Conservation (phyloP, 805 yeast genomes). For the Yamadazyma laniorum region DNA sequence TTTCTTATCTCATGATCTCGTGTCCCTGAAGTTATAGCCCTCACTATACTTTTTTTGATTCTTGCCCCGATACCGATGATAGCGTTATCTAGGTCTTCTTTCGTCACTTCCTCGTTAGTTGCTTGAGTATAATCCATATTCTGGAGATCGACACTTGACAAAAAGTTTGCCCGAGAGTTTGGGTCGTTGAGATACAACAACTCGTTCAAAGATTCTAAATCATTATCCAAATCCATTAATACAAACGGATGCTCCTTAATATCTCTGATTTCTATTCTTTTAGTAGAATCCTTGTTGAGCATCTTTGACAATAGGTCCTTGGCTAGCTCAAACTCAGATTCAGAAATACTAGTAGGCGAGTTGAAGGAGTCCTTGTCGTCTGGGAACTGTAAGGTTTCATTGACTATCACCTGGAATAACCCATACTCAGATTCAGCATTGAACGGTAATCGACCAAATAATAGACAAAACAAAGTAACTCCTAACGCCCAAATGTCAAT, state of each 20-base stretch:
- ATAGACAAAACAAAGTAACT: conserved; percentile 80
- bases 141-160: conserved; percentile 5
- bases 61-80: conserved; percentile 78
- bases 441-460: conserved; percentile 89
- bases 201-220: conserved; percentile 33
- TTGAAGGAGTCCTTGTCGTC: conserved; percentile 28
- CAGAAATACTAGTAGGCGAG: conserved; percentile 38
- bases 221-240: conserved; percentile 38
- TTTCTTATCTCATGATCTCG: conserved; percentile 22
- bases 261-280: conserved; percentile 66
- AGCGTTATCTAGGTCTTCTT: conserved; percentile 71
- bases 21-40: conserved; percentile 36
- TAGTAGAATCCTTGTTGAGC: conserved; percentile 65
- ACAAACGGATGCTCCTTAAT: conserved; percentile 76
- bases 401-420: conserved; percentile 76
- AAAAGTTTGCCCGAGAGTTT: conserved; percentile 1
- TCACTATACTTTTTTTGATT: conserved; percentile 50
- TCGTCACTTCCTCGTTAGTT: conserved; percentile 43
- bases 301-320: conserved; percentile 60
- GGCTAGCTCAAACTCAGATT: conserved; percentile 46
- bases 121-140: conserved; percentile 25
- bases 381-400: conserved; percentile 60
- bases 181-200: conserved; percentile 32
- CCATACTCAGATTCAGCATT: conserved; percentile 84
- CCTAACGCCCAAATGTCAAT: conserved; percentile 99